These are phyloP conservation scores for Veloboletus limbatus DNA, from an alignment of 1,284 basidiomycete genomes.

Conservation along the genomic window DNA sequence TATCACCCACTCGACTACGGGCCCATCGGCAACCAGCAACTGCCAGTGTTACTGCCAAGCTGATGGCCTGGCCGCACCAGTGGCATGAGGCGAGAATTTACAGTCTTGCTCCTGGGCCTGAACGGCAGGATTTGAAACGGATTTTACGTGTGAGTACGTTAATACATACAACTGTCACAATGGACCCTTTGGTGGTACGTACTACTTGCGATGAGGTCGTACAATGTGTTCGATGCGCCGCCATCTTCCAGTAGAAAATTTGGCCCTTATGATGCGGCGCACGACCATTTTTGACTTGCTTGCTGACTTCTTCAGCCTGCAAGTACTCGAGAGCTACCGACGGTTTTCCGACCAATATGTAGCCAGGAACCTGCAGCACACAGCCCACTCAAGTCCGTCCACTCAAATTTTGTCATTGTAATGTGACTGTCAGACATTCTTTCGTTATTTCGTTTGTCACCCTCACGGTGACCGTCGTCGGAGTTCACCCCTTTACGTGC, in stretches of 20 bases:
- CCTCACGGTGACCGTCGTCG: constrained; percentile 1
- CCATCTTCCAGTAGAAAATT: neutral
- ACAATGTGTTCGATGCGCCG: neutral
- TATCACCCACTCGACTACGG: too few species aligned
- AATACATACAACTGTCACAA: neutral
- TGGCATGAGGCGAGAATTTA: too few species aligned
- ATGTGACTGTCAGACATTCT: neutral
- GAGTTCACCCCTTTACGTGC: neutral
- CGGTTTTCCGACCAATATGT: constrained; percentile 3
- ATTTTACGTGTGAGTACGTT: constrained; percentile 16
- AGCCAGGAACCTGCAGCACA: neutral
- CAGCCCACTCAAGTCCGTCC: constrained; percentile 1
- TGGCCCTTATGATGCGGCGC: neutral
- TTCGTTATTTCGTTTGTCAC: constrained; percentile 1
- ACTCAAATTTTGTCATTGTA: constrained; percentile 2
- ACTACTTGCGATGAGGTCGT: neutral
- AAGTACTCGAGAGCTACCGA: too few species aligned
- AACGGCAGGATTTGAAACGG: too few species aligned
- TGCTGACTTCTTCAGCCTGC: neutral
- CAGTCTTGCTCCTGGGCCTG: too few species aligned
- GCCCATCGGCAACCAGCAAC: too few species aligned
- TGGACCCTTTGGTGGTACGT: neutral
- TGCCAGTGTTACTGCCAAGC: too few species aligned
- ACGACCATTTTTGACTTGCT: constrained; percentile 6
- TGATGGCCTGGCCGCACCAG: too few species aligned